Evolutionary conservation across 2,329 filamentous ascomycete species (phyloP), one percentile per base, ranked within the genome.

Genomic region (Pseudonectria buxi): DNA sequence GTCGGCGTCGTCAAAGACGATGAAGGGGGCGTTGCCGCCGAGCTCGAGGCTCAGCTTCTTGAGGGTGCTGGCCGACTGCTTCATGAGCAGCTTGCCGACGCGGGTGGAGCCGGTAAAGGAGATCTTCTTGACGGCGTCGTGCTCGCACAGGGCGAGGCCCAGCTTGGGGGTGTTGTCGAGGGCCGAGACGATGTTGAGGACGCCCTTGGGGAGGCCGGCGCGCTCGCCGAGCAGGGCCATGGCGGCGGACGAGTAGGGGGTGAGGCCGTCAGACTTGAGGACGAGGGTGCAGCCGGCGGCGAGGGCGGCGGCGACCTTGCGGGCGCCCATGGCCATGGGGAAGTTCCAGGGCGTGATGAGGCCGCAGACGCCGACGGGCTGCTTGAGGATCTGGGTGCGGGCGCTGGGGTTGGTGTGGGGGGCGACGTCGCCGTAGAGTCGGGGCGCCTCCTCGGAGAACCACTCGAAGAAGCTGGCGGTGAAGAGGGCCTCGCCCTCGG

Each of bases 181-280:
- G 0, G 80, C 70, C 5, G 80, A 84, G 28, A 86, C 68, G 38
- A 86, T 65, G 57, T 86, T 51, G 14, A 52, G 24, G 14, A 51
- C 46, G 4, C 49, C 45, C 10, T 46, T 48, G 7, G 44, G 43
- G 3, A 50, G 24, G 14, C 89, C 88, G 7, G 88, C 88, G 15
- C 86, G 78, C 51, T 83, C 74, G 4, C 80, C 84, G 18, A 95
- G 74, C 58, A 94, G 86, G 3, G 83, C 83, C 13, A 95, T 62
- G 3, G 88, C 86, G 30, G 92, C 79, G 0, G 86, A 78, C 13
- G 87, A 92, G 57, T 89, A 88, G 0, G 89, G 88, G 1, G 88
- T 94, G 65, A 94, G 86, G 24, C 82, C 81, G 2, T 88, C 86
- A 12, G 86, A 82, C 64, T 95, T 95, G 44, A 79, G 78, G 0